Base-by-base conservation (phyloP, 345 rosid species). In the Trapa incisa region DNA sequence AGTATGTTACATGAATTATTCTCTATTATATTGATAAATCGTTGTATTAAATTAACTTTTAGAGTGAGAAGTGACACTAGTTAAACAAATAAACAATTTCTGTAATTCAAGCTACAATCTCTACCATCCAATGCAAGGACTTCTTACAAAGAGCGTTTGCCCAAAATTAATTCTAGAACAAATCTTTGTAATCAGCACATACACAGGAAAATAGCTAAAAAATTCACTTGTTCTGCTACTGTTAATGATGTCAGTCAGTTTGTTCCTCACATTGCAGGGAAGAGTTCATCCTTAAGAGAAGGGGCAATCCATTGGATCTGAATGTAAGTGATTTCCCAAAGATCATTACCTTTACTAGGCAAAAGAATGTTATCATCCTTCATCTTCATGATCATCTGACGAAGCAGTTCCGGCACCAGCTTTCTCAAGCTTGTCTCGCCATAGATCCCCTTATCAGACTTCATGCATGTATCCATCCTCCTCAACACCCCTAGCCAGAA, bases 281-380 rank as follows among this genome's bases (percentile, higher is more conserved):
- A 87, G 61, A 86, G 68, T 65, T 86, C 96, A 22, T 89, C 89
- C 67, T 92, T 91, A n/a, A 94, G 84, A 1, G 86, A 65, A 52
- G 96, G 97, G 69, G 97, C 89, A 72, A 89, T 91, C 97, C 99
- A 89, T 54, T 94, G 99, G 61, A 91, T 94, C 75, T 94, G 99
- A 70, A 91, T 86, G 39, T 85, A 83, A 5, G 99, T 87, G 52
- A 87, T 83, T 57, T 89, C 97, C 91, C 91, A 89, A 2, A 89
- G 80, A 75, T 89, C 96, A 33, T 87, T 89, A 1, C 73, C 96
- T n/a, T 87, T 91, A 17, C 69, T 80, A 8, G 54, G 84, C 42
- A 77, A 87, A 67, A 91, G 77, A 57, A 91, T 85, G 71, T 80
- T 88, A 14, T 70, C 77, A 68, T 88, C 88, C 71, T 88, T 83